These are phyloP conservation scores for Chlamydomonas eustigma DNA, from an alignment of 139 green algal species.

Conservation along the genomic window DNA sequence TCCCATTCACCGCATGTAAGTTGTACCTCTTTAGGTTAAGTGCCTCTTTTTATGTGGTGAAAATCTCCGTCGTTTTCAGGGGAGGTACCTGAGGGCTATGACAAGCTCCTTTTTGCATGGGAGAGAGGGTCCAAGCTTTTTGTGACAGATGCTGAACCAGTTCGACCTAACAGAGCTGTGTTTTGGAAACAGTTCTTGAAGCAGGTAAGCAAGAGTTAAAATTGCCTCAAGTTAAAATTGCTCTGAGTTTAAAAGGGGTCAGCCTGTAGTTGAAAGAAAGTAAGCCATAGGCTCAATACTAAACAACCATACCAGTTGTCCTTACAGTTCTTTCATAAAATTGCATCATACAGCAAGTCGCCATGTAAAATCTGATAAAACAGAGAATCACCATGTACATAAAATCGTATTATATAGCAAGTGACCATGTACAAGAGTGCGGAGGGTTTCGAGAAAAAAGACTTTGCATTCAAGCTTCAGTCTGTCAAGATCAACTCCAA, in stretches of 20 bases:
- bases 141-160: constrained; percentile 40
- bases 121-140: constrained; percentile 48
- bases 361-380: no score
- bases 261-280: no score
- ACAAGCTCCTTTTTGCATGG: constrained; percentile 40
- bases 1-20: not conserved
- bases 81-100: constrained; percentile 38
- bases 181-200: constrained; percentile 56
- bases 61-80: no score
- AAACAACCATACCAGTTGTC: no score
- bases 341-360: no score
- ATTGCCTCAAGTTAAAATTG: no score
- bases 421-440: constrained; percentile 42
- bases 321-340: no score
- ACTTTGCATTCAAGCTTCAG: constrained; percentile 47
- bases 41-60: no score
- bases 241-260: no score
- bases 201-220: constrained; percentile 43
- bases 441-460: constrained; percentile 33
- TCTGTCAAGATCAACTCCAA: constrained; percentile 21
- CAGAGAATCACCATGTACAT: not conserved
- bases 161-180: constrained; percentile 41
- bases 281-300: no score
- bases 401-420: no score
- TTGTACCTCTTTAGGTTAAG: no score